Evolutionary conservation across 805 yeast species (phyloP).

Genomic region (Saturnispora galanensis): DNA sequence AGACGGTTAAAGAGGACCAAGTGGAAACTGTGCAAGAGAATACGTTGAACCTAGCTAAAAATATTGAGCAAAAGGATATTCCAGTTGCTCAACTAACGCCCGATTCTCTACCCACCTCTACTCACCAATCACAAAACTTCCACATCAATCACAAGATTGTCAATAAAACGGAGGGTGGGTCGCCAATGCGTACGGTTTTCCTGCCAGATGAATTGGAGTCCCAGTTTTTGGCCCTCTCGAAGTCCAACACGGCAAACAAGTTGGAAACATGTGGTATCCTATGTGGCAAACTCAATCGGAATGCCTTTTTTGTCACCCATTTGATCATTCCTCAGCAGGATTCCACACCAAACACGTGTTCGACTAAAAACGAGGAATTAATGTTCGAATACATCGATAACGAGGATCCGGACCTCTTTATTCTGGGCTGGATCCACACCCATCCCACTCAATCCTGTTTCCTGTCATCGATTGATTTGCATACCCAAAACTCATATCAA

Average conservation of each 20-base stretch:
- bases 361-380: constrained; percentile 49
- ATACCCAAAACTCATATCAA: constrained; percentile 60
- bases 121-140: background rate
- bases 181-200: constrained; percentile 41
- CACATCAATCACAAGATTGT: constrained; percentile 29
- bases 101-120: background rate
- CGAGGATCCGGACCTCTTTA: constrained; percentile 38
- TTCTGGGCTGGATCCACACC: constrained; percentile 70
- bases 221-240: constrained; percentile 37
- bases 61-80: background rate
- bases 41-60: too few species aligned
- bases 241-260: constrained; percentile 36
- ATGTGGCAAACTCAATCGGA: constrained; percentile 50
- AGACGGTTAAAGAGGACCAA: background rate
- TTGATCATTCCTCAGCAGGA: constrained; percentile 55
- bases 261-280: constrained; percentile 61
- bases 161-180: constrained; percentile 45
- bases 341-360: constrained; percentile 53
- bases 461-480: constrained; percentile 54
- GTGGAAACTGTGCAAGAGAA: too few species aligned
- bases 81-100: background rate
- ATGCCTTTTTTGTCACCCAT: constrained; percentile 55
- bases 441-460: constrained; percentile 70
- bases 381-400: constrained; percentile 46
- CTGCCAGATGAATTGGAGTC: constrained; percentile 36